phyloP scores from a whole-genome alignment of 768 basidiomycete species.

The Rhizopogon rudus region DNA sequence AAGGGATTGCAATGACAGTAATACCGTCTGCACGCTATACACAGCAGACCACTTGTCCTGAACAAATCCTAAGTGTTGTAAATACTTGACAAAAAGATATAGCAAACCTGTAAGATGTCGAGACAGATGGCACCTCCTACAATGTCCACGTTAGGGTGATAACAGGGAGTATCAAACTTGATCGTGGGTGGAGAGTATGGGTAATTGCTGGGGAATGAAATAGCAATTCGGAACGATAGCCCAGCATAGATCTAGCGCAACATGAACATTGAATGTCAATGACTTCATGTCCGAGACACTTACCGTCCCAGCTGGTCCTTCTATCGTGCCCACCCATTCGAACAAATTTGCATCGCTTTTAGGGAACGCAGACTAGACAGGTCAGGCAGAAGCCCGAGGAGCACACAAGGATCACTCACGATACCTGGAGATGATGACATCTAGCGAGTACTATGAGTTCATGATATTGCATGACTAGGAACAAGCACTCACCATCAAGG shows the following conservation, averaged over 20 bases:
- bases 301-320: conserved; percentile 75
- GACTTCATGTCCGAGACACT: conserved; percentile 17
- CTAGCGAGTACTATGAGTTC: conserved; percentile 32
- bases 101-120: conserved; percentile 76
- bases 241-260: conserved; percentile 64
- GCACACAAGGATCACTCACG: conserved; percentile 39
- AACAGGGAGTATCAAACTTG: conserved; percentile 87
- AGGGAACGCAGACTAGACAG: conserved; percentile 77
- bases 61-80: not conserved
- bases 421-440: conserved; percentile 90
- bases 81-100: not conserved
- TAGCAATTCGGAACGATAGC: conserved; percentile 76
- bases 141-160: conserved; percentile 88
- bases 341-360: conserved; percentile 83
- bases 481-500: conserved; percentile 62
- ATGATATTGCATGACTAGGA: not conserved
- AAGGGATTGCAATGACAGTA: conserved; percentile 82
- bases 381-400: not conserved
- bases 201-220: conserved; percentile 83
- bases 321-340: conserved; percentile 88
- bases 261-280: conserved; percentile 1
- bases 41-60: conserved; percentile 94
- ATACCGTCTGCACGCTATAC: conserved; percentile 86
- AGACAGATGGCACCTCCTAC: conserved; percentile 73
- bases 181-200: conserved; percentile 83